phyloP scores from a whole-genome alignment of 2,329 filamentous ascomycete species.

The Neoscytalidium dimidiatum region DNA sequence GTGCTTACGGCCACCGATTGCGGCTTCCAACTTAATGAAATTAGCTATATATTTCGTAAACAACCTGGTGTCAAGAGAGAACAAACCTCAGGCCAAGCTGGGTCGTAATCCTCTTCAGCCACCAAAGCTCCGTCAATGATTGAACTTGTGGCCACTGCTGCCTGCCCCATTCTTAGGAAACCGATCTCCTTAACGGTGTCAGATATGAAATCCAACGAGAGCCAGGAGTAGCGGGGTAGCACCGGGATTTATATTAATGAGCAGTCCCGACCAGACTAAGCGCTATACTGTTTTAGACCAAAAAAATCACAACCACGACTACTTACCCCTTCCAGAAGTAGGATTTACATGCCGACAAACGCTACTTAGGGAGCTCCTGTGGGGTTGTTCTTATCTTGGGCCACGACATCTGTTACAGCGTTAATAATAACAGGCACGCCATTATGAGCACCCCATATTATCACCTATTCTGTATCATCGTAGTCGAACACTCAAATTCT shows the following conservation, averaged over 20 bases:
- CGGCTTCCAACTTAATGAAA: neutral
- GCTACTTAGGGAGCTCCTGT: too few relatives aligned
- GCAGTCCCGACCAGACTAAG: neutral
- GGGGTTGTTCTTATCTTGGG: too few relatives aligned
- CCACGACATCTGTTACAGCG: too few relatives aligned
- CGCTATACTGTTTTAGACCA: neutral
- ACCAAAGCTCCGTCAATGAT: neutral
- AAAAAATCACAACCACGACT: too few relatives aligned
- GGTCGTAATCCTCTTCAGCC: neutral
- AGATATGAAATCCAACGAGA: too few relatives aligned
- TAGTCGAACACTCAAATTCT: too few relatives aligned
- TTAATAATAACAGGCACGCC: too few relatives aligned
- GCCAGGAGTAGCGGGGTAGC: neutral
- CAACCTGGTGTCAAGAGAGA: neutral
- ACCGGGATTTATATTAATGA: neutral
- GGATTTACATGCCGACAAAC: too few relatives aligned
- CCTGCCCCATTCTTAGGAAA: too few relatives aligned
- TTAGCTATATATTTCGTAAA: neutral
- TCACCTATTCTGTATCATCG: too few relatives aligned
- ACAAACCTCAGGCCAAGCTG: conserved; percentile 1
- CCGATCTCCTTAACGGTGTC: neutral
- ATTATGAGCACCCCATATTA: too few relatives aligned
- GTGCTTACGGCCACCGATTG: neutral
- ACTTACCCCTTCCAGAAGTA: too few relatives aligned
- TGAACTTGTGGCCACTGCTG: neutral